phyloP scores from a whole-genome alignment of 2,329 filamentous ascomycete species.

The Zasmidium angulare region DNA sequence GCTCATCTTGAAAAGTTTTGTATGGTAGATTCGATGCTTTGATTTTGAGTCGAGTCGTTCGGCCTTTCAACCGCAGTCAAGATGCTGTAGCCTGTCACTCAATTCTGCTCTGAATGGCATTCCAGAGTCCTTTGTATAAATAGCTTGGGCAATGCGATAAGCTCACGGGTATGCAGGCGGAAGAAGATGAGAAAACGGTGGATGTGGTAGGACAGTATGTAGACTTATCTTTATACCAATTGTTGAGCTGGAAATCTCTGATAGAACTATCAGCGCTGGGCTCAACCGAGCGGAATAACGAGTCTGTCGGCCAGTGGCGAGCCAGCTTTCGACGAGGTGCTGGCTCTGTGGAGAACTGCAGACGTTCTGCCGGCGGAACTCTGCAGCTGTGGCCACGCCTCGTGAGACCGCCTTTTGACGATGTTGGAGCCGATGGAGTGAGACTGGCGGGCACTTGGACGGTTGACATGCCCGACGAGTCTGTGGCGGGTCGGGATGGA shows the following conservation, averaged over 20 bases:
- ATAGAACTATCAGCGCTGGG: constrained; percentile 1
- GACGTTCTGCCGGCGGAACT: background rate
- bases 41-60: background rate
- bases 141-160: background rate
- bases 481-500: background rate
- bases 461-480: too few species aligned
- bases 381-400: background rate
- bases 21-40: too few species aligned
- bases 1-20: background rate
- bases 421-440: background rate
- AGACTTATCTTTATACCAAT: background rate
- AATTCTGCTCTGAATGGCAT: constrained; percentile 12
- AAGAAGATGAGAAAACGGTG: background rate
- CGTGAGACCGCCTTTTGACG: background rate
- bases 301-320: constrained; percentile 10
- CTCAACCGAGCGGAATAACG: constrained; percentile 5
- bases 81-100: constrained; percentile 17
- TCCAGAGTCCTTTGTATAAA: background rate
- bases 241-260: constrained; percentile 5
- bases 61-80: constrained; percentile 14
- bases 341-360: constrained; percentile 2
- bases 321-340: background rate
- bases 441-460: too few species aligned
- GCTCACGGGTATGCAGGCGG: background rate
- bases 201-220: background rate